A percentile compares a stretch with the other conserved stretches of the same genome.
Conservation (phyloP, 164 flowering plant species). For the Akebia trifoliata region DNA sequence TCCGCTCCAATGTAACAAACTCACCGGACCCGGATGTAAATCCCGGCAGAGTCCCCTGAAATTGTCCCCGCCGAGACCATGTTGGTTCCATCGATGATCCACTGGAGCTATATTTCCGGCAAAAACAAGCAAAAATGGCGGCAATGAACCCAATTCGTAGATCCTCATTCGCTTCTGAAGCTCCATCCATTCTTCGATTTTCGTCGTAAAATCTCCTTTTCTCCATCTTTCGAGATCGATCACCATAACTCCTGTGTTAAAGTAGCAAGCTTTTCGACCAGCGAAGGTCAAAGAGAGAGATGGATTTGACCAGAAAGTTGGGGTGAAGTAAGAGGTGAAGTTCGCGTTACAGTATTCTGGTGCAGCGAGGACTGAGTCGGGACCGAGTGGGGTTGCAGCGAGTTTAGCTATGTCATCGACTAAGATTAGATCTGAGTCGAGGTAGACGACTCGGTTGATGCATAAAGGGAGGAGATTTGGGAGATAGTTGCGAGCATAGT, state of each 20-base stretch:
- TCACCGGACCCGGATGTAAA: constrained; percentile 85
- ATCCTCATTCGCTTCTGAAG: constrained; percentile 82
- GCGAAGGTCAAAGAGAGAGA: constrained; percentile 56
- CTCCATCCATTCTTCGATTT: constrained; percentile 85
- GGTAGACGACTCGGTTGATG: constrained; percentile 65
- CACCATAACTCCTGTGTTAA: constrained; percentile 61
- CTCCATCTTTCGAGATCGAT: constrained; percentile 71
- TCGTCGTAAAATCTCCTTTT: constrained; percentile 46
- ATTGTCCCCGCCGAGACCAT: constrained; percentile 88
- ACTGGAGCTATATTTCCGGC: constrained; percentile 75
- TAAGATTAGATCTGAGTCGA: constrained; percentile 74
- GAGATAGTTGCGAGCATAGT: constrained; percentile 77
- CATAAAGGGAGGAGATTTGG: constrained; percentile 57
- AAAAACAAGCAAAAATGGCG: constrained; percentile 77
- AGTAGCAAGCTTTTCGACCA: constrained; percentile 57
- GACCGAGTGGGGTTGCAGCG: constrained; percentile 45
- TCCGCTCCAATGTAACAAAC: constrained; percentile 92
- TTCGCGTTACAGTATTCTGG: constrained; percentile 89
- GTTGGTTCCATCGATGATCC: constrained; percentile 91
- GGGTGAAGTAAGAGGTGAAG: constrained; percentile 74
- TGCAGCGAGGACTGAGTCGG: constrained; percentile 56
- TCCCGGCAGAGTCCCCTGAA: constrained; percentile 73
- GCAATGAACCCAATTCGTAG: constrained; percentile 79
- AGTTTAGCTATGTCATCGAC: constrained; percentile 78
- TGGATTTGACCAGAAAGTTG: constrained; percentile 70